Base-by-base conservation (phyloP, 2,329 filamentous ascomycete genomes). In the Tetracladium maxilliforme region DNA sequence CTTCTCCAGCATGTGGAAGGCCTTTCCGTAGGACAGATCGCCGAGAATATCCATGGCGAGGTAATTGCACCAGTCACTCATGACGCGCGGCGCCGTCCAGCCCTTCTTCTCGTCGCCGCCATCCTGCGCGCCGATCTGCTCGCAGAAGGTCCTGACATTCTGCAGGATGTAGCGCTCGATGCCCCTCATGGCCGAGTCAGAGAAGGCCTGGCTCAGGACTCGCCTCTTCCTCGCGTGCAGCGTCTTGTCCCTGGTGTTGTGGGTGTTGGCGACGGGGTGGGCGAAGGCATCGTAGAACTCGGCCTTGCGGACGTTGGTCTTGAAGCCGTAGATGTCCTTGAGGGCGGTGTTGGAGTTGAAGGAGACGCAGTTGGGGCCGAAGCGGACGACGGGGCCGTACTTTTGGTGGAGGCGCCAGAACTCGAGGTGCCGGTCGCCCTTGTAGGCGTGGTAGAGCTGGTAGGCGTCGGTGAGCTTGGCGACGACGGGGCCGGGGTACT, bases 211-310 rank as follows among this genome's bases (percentile, higher is more conserved):
- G n/a, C 70, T 71, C 18, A 83, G 54, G 4, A 45, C 40, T 15
- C 42, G 61, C 19, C 76, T 58, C 57, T 82, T 81, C 26, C 75
- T 69, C 16, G 73, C 73, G 43, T 83, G 77, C 21, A 69, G 52
- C 0, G 58, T 51, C 51, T 76, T 78, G 42, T 80, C 70, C 26
- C 78, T 74, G 3, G 61, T 62, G 49, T 77, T 80, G 52, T 81
- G 75, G 2, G 76, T 80, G 51, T 80, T 81, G 37, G 71, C 64
- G 3, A 67, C 64, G 6, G 27, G 27, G 14, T 33, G 33, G 3
- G 27, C 14, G 34, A 70, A 64, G 4, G 68, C 64, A 10, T 49
- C 50, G 52, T 80, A 80, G 49, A 78, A 78, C 35, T 71, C 62
- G 27, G 71, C 61, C 49, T 80, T 80, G 46, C 59, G 54, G 19